Conservation (phyloP, 305 asterid species). For the Fraxinus angustifolia region DNA sequence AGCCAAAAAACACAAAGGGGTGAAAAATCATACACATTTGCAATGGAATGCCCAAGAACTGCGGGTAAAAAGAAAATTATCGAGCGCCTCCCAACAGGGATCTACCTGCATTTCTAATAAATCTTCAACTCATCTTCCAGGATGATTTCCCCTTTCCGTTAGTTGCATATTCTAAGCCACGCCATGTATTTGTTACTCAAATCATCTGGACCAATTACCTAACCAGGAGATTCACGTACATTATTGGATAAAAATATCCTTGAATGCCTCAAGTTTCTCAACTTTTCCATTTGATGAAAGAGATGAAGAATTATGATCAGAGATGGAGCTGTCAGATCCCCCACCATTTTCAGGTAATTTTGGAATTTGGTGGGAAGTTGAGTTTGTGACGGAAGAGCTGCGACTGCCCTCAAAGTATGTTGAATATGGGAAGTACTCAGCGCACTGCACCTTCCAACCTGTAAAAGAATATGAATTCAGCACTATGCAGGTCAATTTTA, state of each 20-base stretch:
- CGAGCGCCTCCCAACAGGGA: neutral
- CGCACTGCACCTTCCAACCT: conserved; percentile 88
- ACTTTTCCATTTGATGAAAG: conserved; percentile 60
- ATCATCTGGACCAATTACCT: conserved; percentile 24
- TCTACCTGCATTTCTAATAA: conserved; percentile 20
- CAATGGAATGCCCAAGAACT: conserved; percentile 31
- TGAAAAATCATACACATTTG: conserved; percentile 34
- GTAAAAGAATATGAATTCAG: conserved; percentile 25
- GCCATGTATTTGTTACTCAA: conserved; percentile 13
- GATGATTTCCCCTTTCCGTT: conserved; percentile 22
- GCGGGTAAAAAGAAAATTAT: conserved; percentile 12
- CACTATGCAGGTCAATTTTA: neutral
- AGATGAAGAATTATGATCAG: conserved; percentile 26
- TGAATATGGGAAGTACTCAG: conserved; percentile 72
- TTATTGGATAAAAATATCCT: conserved; percentile 56
- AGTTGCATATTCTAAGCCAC: conserved; percentile 21
- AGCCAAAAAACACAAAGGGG: conserved; percentile 27
- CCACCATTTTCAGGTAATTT: conserved; percentile 51
- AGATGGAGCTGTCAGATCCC: conserved; percentile 20
- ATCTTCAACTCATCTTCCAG: conserved; percentile 25
- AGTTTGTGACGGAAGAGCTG: conserved; percentile 53
- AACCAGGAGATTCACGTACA: conserved; percentile 9
- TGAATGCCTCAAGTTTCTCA: conserved; percentile 32
- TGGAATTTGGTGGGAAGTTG: conserved; percentile 36
- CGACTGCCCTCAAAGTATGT: conserved; percentile 69